Evolutionary conservation across 192 early-diverging fungal species (phyloP).

Genomic region (Podila verticillata): DNA sequence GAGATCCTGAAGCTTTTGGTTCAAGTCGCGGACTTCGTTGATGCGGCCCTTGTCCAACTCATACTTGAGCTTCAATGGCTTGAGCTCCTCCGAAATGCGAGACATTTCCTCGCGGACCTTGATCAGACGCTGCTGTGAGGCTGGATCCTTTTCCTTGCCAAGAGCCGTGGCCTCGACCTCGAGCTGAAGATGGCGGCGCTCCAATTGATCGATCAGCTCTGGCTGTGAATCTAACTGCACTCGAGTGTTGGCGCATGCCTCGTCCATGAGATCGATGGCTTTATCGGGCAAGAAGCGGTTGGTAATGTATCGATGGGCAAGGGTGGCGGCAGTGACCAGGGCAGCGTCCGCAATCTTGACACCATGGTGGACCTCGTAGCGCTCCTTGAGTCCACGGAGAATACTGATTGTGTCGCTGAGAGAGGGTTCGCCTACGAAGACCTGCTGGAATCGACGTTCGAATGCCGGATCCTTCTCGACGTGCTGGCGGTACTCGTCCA

Average conservation of each 20-base stretch:
- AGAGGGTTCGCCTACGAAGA: conserved; percentile 82
- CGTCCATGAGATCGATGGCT: conserved; percentile 90
- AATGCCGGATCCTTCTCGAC: conserved; percentile 88
- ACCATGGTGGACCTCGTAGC: conserved; percentile 85
- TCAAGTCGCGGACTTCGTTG: conserved; percentile 87
- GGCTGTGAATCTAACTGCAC: conserved; percentile 98
- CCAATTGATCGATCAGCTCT: conserved; percentile 95
- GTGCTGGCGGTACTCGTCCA: conserved; percentile 94
- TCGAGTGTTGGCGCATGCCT: conserved; percentile 94
- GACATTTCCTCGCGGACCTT: conserved; percentile 87
- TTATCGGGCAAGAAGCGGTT: conserved; percentile 83
- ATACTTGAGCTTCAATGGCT: conserved; percentile 88
- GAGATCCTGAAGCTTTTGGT: conserved; percentile 89
- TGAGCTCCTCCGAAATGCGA: conserved; percentile 84
- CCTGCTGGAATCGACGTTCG: conserved; percentile 85
- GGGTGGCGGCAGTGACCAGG: conserved; percentile 77
- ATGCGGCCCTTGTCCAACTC: conserved; percentile 87
- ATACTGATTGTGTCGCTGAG: conserved; percentile 81
- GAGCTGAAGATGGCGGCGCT: conserved; percentile 90
- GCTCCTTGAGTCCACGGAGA: conserved; percentile 81
- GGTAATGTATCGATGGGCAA: conserved; percentile 79
- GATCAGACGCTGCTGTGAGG: conserved; percentile 79
- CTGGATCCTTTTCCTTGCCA: conserved; percentile 90
- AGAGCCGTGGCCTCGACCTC: conserved; percentile 97
- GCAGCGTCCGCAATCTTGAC: conserved; percentile 83